Percentiles rank a stretch among this genome's conserved stretches.
Conservation (phyloP, 108 stramenopile genomes). For the Chaetoceros tenuissimus region DNA sequence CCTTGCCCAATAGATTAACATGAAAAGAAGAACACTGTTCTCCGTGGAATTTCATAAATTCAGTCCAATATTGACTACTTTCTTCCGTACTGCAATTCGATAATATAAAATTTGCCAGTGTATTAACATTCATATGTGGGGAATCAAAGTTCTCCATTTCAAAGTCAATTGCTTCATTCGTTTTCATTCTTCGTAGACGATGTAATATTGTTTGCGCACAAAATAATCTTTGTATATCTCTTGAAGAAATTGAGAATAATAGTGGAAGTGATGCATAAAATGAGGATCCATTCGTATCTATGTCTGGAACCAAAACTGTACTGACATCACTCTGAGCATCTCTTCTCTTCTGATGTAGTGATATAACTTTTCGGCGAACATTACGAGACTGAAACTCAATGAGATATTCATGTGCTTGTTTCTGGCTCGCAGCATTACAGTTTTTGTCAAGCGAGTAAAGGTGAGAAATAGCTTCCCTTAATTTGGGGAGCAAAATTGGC, state of each 20-base stretch:
- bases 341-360: slow-evolving; percentile 16
- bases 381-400: slow-evolving; percentile 56
- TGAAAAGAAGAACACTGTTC: neutral
- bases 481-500: slow-evolving; percentile 31
- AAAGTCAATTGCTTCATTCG: slow-evolving; percentile 43
- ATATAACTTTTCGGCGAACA: slow-evolving; percentile 37
- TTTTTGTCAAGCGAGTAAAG: slow-evolving; percentile 30
- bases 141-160: slow-evolving; percentile 29
- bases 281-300: slow-evolving; percentile 23
- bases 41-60: neutral
- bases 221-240: slow-evolving; percentile 45
- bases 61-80: neutral
- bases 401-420: slow-evolving; percentile 59
- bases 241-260: slow-evolving; percentile 7
- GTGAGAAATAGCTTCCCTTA: slow-evolving; percentile 43
- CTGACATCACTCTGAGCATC: slow-evolving; percentile 6
- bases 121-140: neutral
- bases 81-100: neutral
- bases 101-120: neutral
- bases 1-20: neutral
- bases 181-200: slow-evolving; percentile 33
- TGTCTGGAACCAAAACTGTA: slow-evolving; percentile 1
- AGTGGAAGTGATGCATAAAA: slow-evolving; percentile 46
- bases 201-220: slow-evolving; percentile 55
- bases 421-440: neutral